Base-by-base conservation (phyloP, 305 asterid species). In the Fraxinus baroniana region DNA sequence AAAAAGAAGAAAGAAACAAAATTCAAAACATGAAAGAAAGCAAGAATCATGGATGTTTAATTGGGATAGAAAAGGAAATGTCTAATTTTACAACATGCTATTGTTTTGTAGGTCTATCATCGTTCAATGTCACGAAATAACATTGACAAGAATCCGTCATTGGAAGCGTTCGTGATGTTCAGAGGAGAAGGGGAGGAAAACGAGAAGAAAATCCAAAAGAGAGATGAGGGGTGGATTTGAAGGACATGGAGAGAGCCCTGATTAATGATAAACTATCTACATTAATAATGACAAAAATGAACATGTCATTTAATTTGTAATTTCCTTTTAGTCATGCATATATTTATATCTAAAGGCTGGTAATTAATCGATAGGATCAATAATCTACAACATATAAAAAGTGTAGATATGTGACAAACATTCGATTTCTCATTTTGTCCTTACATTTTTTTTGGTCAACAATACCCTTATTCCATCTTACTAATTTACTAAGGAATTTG, bases 171-270 rank as follows among this genome's bases (percentile, higher is more conserved):
- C n/a, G 6, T 2, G 73, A 64, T 64, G 76, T 7, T 12, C 7
- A 68, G 24, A 28, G 55, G 78, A 70, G 4, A 73, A 46, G 0
- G n/a, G 49, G 26, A 66, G 37, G 22, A 76, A 30, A 5, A 60
- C 20, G 77, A 82, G 73, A 73, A 79, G 46, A 74, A 55, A 84
- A 36, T 76, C 76, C 78, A 71, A 55, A 84, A 49, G 52, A 84
- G 72, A 76, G 77, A 49, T 80, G n/a, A 46, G 5, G 57, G 57
- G 24, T n/a, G 66, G 66, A 55, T n/a, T 55, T 55, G 66, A 55
- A 55, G 66, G 66, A 55, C 66, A 55, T 55, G 66, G 8, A 55
- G 3, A 55, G 24, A 55, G 22, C 20, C 22, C 9, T 55, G n/a
- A 55, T 4, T 17, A n/a, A 4, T 17, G n/a, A 17, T 52, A 13